Percentiles rank a stretch among this genome's conserved stretches.
Evolutionary conservation across 2,329 filamentous ascomycete species (phyloP).

Genomic region (Arthrobotrys pseudoclavata): DNA sequence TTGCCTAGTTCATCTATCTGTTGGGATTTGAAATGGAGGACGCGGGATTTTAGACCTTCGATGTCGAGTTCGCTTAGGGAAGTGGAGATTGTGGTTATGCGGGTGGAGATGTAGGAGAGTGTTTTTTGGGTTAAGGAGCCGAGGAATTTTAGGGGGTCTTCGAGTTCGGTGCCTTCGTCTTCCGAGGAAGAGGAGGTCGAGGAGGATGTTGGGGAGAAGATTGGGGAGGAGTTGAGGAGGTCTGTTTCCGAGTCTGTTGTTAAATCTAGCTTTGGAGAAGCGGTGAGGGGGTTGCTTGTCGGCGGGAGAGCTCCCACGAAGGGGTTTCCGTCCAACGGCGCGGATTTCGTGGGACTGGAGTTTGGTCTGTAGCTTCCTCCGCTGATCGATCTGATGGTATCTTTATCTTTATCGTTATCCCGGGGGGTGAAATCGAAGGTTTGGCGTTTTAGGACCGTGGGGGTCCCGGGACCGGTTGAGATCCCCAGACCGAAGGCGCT

Average conservation of each 20-base stretch:
- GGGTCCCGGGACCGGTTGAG: constrained; percentile 2
- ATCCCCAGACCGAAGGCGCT: constrained; percentile 14
- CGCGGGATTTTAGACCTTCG: constrained; percentile 89
- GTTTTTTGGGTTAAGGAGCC: constrained; percentile 78
- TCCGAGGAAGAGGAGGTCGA: constrained; percentile 1
- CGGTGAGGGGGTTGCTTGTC: constrained; percentile 25
- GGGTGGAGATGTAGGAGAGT: constrained; percentile 79
- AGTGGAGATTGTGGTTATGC: constrained; percentile 77
- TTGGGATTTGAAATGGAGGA: constrained; percentile 73
- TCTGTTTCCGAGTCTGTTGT: constrained; percentile 42
- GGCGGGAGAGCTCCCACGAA: constrained; percentile 31
- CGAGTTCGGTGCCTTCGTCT: constrained; percentile 47
- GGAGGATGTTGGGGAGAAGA: neutral
- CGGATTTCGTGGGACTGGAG: constrained; percentile 42
- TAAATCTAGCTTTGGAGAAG: constrained; percentile 26
- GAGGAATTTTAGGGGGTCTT: constrained; percentile 70
- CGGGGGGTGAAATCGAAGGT: constrained; percentile 49
- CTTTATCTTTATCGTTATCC: constrained; percentile 4
- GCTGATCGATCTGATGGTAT: neutral
- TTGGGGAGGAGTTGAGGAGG: neutral
- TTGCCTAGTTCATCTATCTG: constrained; percentile 71
- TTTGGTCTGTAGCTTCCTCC: constrained; percentile 33
- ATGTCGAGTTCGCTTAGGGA: constrained; percentile 72
- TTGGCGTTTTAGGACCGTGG: constrained; percentile 43
- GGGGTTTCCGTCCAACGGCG: constrained; percentile 10